These are phyloP conservation scores for Chaetomiaceae sp. DNA, from an alignment of 2,329 filamentous ascomycete genomes.

Conservation along the genomic window DNA sequence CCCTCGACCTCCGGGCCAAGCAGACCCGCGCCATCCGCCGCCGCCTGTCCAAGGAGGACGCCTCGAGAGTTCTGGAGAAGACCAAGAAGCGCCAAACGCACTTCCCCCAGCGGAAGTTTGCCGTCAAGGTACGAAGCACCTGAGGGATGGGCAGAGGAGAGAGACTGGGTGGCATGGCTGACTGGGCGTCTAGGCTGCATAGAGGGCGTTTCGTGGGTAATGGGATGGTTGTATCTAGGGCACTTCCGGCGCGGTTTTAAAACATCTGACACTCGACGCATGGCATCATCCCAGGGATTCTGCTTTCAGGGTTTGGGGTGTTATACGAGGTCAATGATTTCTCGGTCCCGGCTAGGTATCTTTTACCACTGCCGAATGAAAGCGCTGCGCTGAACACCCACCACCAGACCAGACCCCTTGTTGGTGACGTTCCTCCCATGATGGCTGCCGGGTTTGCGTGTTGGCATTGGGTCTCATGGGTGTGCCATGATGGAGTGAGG, in stretches of 20 bases:
- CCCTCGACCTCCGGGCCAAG: slow-evolving; percentile 97
- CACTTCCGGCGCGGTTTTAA: slow-evolving; percentile 29
- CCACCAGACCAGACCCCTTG: slow-evolving; percentile 9
- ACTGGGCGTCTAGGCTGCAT: slow-evolving; percentile 24
- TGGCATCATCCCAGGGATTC: slow-evolving; percentile 28
- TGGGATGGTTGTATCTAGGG: slow-evolving; percentile 28
- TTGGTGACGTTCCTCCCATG: slow-evolving; percentile 16
- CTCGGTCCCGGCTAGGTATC: slow-evolving; percentile 28
- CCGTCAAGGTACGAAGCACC: slow-evolving; percentile 78
- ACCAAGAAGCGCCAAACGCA: slow-evolving; percentile 92
- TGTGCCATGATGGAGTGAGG: slow-evolving; percentile 4
- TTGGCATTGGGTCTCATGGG: slow-evolving; percentile 8
- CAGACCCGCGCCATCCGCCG: slow-evolving; percentile 97
- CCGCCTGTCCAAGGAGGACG: slow-evolving; percentile 88
- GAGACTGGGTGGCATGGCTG: slow-evolving; percentile 12
- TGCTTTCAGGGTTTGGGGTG: slow-evolving; percentile 28
- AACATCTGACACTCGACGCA: slow-evolving; percentile 27
- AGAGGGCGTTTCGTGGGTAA: slow-evolving; percentile 23
- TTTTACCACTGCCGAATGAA: slow-evolving; percentile 27
- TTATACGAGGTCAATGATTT: slow-evolving; percentile 29
- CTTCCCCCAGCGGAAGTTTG: slow-evolving; percentile 98
- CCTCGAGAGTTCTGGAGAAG: slow-evolving; percentile 80
- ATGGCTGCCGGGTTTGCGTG: slow-evolving; percentile 13
- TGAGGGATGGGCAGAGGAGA: background rate
- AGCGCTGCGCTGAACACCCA: slow-evolving; percentile 25